Evolutionary conservation across 306 rosid species (phyloP), one percentile per base, ranked within the genome.

Genomic region (Amphicarpaea edgeworthii): DNA sequence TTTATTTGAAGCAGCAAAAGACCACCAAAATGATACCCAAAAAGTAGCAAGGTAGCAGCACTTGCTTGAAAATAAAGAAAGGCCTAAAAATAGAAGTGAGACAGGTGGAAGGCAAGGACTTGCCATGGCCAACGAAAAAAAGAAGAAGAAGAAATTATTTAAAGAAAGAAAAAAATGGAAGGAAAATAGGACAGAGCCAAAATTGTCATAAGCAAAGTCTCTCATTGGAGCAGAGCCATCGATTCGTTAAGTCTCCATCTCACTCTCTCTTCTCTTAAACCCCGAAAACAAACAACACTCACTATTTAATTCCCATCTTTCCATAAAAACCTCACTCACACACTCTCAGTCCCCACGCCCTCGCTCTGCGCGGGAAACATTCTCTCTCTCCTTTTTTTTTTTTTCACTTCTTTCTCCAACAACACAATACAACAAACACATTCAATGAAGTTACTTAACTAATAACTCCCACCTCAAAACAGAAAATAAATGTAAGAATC

Each of bases 161-260:
- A 6, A 64, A 65, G 12, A 57, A 38, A 23, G 3, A 3, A 19
- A 21, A 40, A 47, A 65, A 40, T 14, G 6, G 5, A 37, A n/a
- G n/a, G 37, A 63, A 70, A 75, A 3, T 5, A 30, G 66, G 21
- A 61, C 41, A 67, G 16, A 53, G 66, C 83, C 83, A 60, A 84
- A 68, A 70, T 46, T 30, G 73, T 72, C 65, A 51, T 32, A 66
- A 51, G 50, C 58, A 81, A 82, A 75, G 76, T 34, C 58, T 90
- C 83, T 87, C 79, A 70, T 83, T 77, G 90, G 84, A 72, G 88
- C 88, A 85, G 91, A 73, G 81, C 37, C 87, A 90, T 91, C 77
- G 76, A 85, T 88, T 88, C 86, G 96, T 72, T 75, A 74, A 68
- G 98, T 93, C 96, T 79, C 79, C 83, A 87, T 88, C 98, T 81